phyloP scores from a whole-genome alignment of 805 yeast species.

The Metschnikowia hibisci region DNA sequence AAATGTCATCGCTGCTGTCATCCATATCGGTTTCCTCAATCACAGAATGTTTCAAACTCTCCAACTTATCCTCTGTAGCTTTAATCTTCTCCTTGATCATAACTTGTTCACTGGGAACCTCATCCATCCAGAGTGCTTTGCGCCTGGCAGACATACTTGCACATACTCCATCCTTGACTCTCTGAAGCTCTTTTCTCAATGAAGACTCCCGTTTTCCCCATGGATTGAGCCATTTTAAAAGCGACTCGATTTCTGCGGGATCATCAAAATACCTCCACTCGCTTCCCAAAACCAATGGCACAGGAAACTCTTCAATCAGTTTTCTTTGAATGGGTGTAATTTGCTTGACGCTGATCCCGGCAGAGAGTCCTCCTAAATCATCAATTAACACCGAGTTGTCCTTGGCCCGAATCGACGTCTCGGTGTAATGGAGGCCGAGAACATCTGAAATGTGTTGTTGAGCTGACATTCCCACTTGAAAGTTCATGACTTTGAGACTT shows the following conservation, averaged over 20 bases:
- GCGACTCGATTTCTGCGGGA: conserved; percentile 49
- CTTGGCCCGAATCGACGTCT: conserved; percentile 15
- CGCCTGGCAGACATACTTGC: conserved; percentile 58
- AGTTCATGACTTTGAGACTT: conserved; percentile 22
- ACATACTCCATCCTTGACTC: conserved; percentile 49
- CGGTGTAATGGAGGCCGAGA: conserved; percentile 7
- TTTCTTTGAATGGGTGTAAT: conserved; percentile 51
- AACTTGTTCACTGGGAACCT: conserved; percentile 29
- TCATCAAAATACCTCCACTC: conserved; percentile 74
- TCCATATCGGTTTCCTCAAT: conserved; percentile 20
- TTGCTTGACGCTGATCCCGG: conserved; percentile 13
- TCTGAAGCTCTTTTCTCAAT: conserved; percentile 57
- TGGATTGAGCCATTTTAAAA: conserved; percentile 66
- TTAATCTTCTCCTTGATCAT: conserved; percentile 13
- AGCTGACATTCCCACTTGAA: conserved; percentile 9
- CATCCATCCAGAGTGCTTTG: conserved; percentile 47
- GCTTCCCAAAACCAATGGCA: conserved; percentile 45
- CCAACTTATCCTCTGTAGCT: conserved; percentile 9
- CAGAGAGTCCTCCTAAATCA: conserved; percentile 14
- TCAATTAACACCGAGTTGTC: conserved; percentile 10
- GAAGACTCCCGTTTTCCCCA: conserved; percentile 72
- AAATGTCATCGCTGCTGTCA: conserved; percentile 29
- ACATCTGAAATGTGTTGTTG: conserved; percentile 1
- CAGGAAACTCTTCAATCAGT: conserved; percentile 61
- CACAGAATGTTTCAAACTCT: conserved; percentile 2